Evolutionary conservation across 768 basidiomycete genomes (phyloP).

Genomic region (Chlorophyllum brunneum): DNA sequence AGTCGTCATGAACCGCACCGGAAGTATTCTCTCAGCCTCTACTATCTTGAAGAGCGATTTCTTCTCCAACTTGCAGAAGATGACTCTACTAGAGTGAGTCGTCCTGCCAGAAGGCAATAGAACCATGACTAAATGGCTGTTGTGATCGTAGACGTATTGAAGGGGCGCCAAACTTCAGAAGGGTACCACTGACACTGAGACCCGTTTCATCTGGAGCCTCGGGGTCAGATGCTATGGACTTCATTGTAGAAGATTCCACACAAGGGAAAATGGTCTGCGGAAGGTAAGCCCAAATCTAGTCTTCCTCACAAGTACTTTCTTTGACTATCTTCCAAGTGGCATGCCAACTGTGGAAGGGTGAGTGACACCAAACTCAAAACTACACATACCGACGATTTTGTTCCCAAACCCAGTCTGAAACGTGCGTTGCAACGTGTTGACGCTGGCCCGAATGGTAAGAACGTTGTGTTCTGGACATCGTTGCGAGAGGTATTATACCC

Average conservation of each 20-base stretch:
- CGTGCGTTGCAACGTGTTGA: constrained; percentile 75
- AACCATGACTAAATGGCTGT: background rate
- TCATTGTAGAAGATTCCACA: constrained; percentile 30
- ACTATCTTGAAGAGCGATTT: constrained; percentile 96
- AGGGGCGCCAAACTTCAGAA: constrained; percentile 91
- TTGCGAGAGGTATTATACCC: constrained; percentile 64
- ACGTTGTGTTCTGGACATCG: constrained; percentile 90
- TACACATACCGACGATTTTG: background rate
- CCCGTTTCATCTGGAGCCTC: constrained; percentile 24
- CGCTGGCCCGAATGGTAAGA: constrained; percentile 73
- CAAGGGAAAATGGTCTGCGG: constrained; percentile 70
- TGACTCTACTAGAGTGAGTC: constrained; percentile 87
- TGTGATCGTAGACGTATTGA: constrained; percentile 63
- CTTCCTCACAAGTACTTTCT: background rate
- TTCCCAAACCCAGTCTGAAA: constrained; percentile 50
- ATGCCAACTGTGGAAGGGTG: constrained; percentile 95
- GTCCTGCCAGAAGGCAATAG: background rate
- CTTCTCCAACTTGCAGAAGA: constrained; percentile 92
- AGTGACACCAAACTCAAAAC: constrained; percentile 11
- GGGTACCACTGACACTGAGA: constrained; percentile 62
- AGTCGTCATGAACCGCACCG: constrained; percentile 80
- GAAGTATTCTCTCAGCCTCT: constrained; percentile 83
- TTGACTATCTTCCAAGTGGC: constrained; percentile 47
- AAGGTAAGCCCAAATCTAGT: constrained; percentile 39
- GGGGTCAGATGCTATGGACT: constrained; percentile 30